Percentiles rank a stretch among this genome's conserved stretches.
Conservation (phyloP, 805 yeast genomes). For the Cyberlindnera sargentensis region DNA sequence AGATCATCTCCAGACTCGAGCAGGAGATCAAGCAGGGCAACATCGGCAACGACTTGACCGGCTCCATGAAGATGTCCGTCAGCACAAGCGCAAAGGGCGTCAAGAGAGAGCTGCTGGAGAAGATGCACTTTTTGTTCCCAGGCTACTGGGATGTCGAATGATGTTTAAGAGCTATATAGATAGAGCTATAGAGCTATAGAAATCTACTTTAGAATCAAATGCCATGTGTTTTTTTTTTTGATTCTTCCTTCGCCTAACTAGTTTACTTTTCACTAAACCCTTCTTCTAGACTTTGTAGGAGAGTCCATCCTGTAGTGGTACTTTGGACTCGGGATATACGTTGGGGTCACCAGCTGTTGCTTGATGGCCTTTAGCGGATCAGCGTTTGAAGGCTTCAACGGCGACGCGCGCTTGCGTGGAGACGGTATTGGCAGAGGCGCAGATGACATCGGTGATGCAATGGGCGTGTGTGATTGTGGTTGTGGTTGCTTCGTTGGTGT, state of each 20-base stretch:
- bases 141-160: conserved; percentile 68
- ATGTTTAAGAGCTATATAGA: background rate
- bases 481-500: background rate
- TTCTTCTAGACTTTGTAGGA: conserved; percentile 24
- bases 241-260: background rate
- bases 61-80: conserved; percentile 74
- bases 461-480: conserved; percentile 8
- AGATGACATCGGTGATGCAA: conserved; percentile 25
- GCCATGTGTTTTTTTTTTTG: background rate
- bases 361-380: conserved; percentile 4
- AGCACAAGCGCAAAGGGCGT: conserved; percentile 72
- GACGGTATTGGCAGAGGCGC: conserved; percentile 2
- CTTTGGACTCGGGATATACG: conserved; percentile 25
- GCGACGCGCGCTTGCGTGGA: conserved; percentile 1
- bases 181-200: background rate
- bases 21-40: conserved; percentile 49
- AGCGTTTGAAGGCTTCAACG: background rate
- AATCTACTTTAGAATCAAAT: background rate
- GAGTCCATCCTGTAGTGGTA: conserved; percentile 26
- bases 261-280: conserved; percentile 5
- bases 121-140: conserved; percentile 84
- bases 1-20: conserved; percentile 61
- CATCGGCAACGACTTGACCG: conserved; percentile 65
- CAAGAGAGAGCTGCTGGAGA: conserved; percentile 62
- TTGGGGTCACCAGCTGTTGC: conserved; percentile 15